A percentile compares a stretch with the other conserved stretches of the same genome.
Conservation (phyloP, 345 rosid genomes). For the Sisymbrium irio region DNA sequence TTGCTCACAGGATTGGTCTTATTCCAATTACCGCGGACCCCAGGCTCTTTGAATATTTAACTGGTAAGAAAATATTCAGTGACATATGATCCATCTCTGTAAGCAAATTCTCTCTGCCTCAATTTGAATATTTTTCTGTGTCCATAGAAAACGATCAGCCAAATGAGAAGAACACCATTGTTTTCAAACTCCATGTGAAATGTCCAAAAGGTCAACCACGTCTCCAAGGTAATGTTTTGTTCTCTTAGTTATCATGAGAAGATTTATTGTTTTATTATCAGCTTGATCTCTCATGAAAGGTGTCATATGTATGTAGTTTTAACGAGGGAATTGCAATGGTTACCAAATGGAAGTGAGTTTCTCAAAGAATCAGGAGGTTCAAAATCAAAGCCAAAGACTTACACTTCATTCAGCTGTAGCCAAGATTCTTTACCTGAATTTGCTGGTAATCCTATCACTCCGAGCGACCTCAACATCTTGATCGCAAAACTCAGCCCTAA, state of each 20-base stretch:
- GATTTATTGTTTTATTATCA: not conserved
- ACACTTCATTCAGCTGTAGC: conserved; percentile 64
- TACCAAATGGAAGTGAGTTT: conserved; percentile 80
- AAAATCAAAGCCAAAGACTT: conserved; percentile 57
- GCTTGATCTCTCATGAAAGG: conserved; percentile 4
- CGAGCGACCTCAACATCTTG: conserved; percentile 35
- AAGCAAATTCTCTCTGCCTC: not conserved
- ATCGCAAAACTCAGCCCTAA: conserved; percentile 62
- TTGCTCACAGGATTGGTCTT: conserved; percentile 92
- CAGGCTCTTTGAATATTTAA: conserved; percentile 75
- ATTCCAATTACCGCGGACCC: conserved; percentile 84
- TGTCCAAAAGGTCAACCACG: conserved; percentile 54
- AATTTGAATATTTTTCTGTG: conserved; percentile 8
- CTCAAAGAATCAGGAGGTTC: conserved; percentile 52
- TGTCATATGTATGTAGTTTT: conserved; percentile 62
- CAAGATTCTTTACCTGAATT: conserved; percentile 66
- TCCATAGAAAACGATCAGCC: conserved; percentile 63
- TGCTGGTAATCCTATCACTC: conserved; percentile 48
- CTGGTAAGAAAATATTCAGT: conserved; percentile 46
- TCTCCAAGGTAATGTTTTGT: conserved; percentile 44
- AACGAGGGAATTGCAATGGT: conserved; percentile 73
- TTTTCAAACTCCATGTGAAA: conserved; percentile 77
- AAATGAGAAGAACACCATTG: conserved; percentile 90
- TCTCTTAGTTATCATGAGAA: conserved; percentile 5
- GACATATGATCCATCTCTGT: not conserved